Base-by-base conservation (phyloP, 2,329 filamentous ascomycete species). In the Lizonia empirigonia region DNA sequence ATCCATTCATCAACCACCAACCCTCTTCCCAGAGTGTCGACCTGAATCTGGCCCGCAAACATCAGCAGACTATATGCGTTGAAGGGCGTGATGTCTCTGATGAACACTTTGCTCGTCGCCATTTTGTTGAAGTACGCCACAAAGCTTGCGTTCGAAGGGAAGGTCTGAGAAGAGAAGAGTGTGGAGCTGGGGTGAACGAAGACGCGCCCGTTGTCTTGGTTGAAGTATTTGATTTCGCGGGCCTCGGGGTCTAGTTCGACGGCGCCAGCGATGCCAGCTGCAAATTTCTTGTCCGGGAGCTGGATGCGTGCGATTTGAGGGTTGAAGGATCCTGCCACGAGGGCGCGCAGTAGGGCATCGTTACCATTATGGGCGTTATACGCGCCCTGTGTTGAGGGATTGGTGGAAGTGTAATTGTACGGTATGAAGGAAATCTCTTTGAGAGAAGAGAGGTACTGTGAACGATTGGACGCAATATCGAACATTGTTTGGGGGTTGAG, bases 241-340 rank as follows among this genome's bases (percentile, higher is more conserved):
- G 93, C 93, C 74, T 97, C 93, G 0, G 93, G 93, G 68, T 99
- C 94, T 6, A 97, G 80, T 70, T 94, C 93, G 1, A 97, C 90
- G 0, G 94, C 90, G 7, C 94, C 94, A 1, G 90, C 90, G 57
- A 95, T 84, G 2, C 90, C 91, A 27, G 87, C 85, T 10, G 90
- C 89, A 73, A 95, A 99, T 73, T 97, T 97, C 78, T 96, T 96
- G 75, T 96, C 91, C 0, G 94, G 94, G 62, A 97, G 90, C 59
- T 91, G 88, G 68, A 99, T 96, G 44, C 92, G 85, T 12, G 91
- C 91, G 58, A 97, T 85, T 74, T 97, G 93, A 0, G 94, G 94
- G 32, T 78, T 78, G 72, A 82, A 80, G 3, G 79, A 73, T 12
- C 75, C 79, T 2, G 80, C 80, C 7, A 79, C 73, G 13, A 81